Evolutionary conservation across 2,329 filamentous ascomycete species (phyloP), one percentile per base, ranked within the genome.

Genomic region (Fusarium tricinctum): DNA sequence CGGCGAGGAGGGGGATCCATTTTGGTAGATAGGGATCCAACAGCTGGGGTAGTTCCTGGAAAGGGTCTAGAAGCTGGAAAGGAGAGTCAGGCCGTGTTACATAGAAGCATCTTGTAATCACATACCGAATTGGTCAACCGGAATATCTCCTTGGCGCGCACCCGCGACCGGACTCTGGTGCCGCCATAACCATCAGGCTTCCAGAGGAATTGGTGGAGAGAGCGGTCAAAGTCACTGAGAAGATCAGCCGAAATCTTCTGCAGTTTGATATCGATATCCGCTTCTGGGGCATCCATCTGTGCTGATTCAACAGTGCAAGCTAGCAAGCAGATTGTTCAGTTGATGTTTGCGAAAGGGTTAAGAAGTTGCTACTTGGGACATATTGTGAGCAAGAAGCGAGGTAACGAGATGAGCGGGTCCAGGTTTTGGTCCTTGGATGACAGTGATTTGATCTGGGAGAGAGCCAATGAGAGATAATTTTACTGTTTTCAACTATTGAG

Each of bases 31-130:
- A 88, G 12, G 93, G 88, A 79, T 99, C 96, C 26, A 99, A 86
- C 39, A 98, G 86, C 78, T 99, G 96, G 19, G 96, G 96, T 69
- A 97, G 91, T 82, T 97, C 94, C 83, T 98, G 95, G 72, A 98
- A 99, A 3, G 92, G 89, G 71, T 97, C 94, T 49, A 99, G 88
- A 6, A 86, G 78, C 83, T 85, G 30, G 4, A 49, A 3, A 35
- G 17, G 35, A 48, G 22, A 6, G 39, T 70, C 5, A 70, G 63
- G 14, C 17, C 7, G 14, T 10, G 9, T 42, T n/a, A 9, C 15
- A 4, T 17, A 15, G 13, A 8, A 8, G 23, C 15, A 13, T 19
- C 4, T 2, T 5, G 12, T 12, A 12, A 6, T 23, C 12, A 13
- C 73, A 74, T 71, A 88, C 86, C 67, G 80, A 75, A 19, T 80